Base-by-base conservation (phyloP, 179 eudicot species). In the Gypsophila paniculata region DNA sequence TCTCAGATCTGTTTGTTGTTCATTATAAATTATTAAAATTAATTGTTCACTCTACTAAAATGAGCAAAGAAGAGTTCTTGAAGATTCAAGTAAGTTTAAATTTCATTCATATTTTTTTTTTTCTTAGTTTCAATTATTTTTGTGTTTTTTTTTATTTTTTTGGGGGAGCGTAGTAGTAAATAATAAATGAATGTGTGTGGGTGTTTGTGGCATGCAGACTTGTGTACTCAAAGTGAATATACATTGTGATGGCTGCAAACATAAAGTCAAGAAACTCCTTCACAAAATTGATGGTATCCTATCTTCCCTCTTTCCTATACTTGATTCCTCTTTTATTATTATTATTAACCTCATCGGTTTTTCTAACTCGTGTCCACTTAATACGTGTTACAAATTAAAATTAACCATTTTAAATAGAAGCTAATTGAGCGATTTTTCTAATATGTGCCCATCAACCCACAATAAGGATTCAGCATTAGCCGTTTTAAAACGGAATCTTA, bases 231-330 rank as follows among this genome's bases (percentile, higher is more conserved):
- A 80, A 75, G 86, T 83, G 70, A 83, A 83, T 80, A 83, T 83
- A 75, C 86, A 83, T 67, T 83, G 86, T 78, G 86, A 83, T 78
- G 86, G 86, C 0, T 83, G 86, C 48, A 83, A 80, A 77, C 84
- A 80, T 12, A 80, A 80, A 80, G 86, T 83, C 17, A 83, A 77
- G 84, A 83, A 83, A 78, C 77, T 83, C 73, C 48, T 83, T 67
- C 86, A 83, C 71, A 83, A 83, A 78, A 83, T 83, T 59, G 86
- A 83, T 26, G 86, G 86, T 83, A 83, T 58, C 65, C 34, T 61
- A 13, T 38, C 19, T 29, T 29, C 46, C 59, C 25, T 70, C 51
- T 32, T 44, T 53, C 11, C 34, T n/a, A n/a, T n/a, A 29, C 34
- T 59, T 39, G 29, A 22, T 22, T 38, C 44, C 7, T 38, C 4